Conservation (phyloP, 805 yeast species). For the Saturnispora hagleri region DNA sequence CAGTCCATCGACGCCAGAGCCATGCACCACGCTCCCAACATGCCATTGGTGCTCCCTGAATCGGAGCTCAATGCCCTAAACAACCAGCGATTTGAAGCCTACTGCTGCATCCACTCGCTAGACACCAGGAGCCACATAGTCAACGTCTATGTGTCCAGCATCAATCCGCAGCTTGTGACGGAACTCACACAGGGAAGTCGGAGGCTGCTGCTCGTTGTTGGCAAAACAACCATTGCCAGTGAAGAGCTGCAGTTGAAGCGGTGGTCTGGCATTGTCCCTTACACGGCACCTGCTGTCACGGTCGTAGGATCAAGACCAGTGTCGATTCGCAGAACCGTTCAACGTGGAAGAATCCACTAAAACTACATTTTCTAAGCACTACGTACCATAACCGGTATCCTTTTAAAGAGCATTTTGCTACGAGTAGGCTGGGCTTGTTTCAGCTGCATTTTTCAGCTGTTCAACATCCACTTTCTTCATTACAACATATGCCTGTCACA, state of each 20-base stretch:
- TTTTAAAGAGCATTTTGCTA: background rate
- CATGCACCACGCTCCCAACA: background rate
- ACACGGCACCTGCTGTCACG: slow-evolving; percentile 31
- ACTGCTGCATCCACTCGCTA: slow-evolving; percentile 62
- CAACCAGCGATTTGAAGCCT: slow-evolving; percentile 33
- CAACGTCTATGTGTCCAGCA: slow-evolving; percentile 35
- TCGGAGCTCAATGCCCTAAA: slow-evolving; percentile 9
- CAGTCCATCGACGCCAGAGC: background rate
- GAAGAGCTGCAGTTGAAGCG: slow-evolving; percentile 23
- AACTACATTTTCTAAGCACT: background rate
- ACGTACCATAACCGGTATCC: background rate
- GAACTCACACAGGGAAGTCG: slow-evolving; percentile 14
- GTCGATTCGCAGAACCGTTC: slow-evolving; percentile 39
- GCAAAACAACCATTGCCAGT: slow-evolving; percentile 57
- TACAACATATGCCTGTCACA: background rate
- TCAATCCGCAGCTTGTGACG: slow-evolving; percentile 15
- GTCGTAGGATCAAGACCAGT: slow-evolving; percentile 39
- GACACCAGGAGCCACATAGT: slow-evolving; percentile 31
- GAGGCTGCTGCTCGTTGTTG: slow-evolving; percentile 41
- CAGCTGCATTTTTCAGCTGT: background rate
- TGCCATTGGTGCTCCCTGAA: slow-evolving; percentile 23
- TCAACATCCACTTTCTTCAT: background rate
- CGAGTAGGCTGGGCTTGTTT: background rate
- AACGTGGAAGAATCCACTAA: slow-evolving; percentile 23
- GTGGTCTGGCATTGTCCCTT: slow-evolving; percentile 23